Base-by-base conservation (phyloP, 805 yeast species). In the Kregervanrija delftensis region DNA sequence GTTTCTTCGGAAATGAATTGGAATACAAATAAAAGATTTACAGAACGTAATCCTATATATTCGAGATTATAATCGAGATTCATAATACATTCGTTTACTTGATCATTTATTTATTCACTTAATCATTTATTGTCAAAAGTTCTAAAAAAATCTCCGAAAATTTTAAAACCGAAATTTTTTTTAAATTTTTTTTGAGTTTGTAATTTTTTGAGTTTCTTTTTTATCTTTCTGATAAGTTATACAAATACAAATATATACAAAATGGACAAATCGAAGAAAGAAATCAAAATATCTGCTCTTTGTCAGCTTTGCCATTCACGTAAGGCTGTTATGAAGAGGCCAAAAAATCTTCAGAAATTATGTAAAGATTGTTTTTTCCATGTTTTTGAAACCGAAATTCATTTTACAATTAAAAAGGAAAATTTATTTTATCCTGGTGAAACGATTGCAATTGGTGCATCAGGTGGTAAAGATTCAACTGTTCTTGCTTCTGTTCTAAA, bases 391-490 rank as follows among this genome's bases (percentile, higher is more conserved):
- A 86, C 95, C 0, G 99, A 93, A 61, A 86, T 93, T 50, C 99
- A 93, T 68, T 77, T 88, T 55, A 91, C 99, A 2, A 91, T 93
- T 39, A 68, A 73, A 11, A 69, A 76, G 33, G 82, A 83, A 43
- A 69, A 77, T 1, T 72, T 93, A 40, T 93, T 93, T 56, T 62
- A 77, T 17, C 71, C 67, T 0, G 98, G 98, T 12, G 99, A 93
- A 58, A 74, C 68, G 28, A 90, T 93, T 2, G 99, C 98, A 13
- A 90, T 93, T 17, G 99, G 99, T 13, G 99, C 99, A 0, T 87
- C 96, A 1, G 99, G 99, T 22, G 99, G 99, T 43, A 93, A 93
- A 57, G 99, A 93, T 62, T 87, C 96, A 4, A 93, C 99, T 0
- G 99, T 93, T 1, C 67, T 93, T 30, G 99, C 98, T 0, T 79